phyloP scores from a whole-genome alignment of 441 rosid species.

The Populus trichocarpa region DNA sequence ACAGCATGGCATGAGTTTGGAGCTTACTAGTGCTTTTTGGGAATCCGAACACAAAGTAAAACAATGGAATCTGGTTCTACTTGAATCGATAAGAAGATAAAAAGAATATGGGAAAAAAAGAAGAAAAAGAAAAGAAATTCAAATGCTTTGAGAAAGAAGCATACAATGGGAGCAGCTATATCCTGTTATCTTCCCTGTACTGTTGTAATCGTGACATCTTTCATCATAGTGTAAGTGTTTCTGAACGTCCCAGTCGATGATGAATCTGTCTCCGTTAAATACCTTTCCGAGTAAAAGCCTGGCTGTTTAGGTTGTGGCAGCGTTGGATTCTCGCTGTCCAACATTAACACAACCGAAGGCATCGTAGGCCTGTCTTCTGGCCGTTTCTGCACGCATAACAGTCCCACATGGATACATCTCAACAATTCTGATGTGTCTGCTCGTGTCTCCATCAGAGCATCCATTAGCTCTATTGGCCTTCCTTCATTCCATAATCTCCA shows the following conservation, averaged over 20 bases:
- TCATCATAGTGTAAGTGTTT: constrained; percentile 9
- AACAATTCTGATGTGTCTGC: constrained; percentile 18
- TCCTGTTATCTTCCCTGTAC: constrained; percentile 11
- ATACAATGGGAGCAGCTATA: neutral
- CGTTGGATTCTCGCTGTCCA: constrained; percentile 29
- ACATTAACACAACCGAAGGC: constrained; percentile 33
- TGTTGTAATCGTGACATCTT: constrained; percentile 6
- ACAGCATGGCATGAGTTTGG: neutral
- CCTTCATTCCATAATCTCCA: constrained; percentile 49
- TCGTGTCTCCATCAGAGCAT: constrained; percentile 22
- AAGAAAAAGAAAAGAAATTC: no score
- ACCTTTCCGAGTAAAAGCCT: constrained; percentile 24
- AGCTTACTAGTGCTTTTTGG: neutral
- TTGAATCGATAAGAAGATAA: no score
- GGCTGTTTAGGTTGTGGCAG: constrained; percentile 32
- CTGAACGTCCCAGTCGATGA: neutral
- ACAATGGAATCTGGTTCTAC: no score
- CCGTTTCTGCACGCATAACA: constrained; percentile 43
- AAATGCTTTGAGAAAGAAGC: neutral
- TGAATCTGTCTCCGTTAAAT: neutral
- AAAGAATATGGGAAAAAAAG: neutral
- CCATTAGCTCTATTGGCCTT: constrained; percentile 28
- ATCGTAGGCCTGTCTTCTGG: constrained; percentile 48
- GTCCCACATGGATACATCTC: constrained; percentile 43
- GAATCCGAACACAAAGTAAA: neutral